Evolutionary conservation across 2,329 filamentous ascomycete genomes (phyloP).

Genomic region (Plenodomus biglobosus): DNA sequence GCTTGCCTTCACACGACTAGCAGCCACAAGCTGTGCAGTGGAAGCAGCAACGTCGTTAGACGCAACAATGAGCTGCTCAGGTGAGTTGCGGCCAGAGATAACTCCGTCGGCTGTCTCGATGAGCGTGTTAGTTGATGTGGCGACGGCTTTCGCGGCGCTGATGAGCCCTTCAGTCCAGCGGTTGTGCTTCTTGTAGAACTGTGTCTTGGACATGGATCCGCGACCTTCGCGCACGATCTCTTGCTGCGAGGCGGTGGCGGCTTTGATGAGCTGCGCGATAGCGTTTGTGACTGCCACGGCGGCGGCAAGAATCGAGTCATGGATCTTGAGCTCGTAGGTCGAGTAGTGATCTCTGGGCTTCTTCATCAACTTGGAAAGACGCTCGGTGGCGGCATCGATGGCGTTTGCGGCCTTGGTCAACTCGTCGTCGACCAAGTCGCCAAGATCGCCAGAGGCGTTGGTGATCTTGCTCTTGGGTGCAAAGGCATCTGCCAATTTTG

Average conservation of each 20-base stretch:
- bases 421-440: conserved; percentile 89
- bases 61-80: conserved; percentile 95
- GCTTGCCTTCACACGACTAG: conserved; percentile 91
- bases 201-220: conserved; percentile 81
- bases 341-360: conserved; percentile 96
- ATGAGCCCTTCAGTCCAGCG: conserved; percentile 98
- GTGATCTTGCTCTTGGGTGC: conserved; percentile 85
- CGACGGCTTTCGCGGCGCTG: conserved; percentile 94
- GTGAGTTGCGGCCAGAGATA: conserved; percentile 85
- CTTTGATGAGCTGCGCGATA: conserved; percentile 92
- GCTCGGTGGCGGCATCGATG: conserved; percentile 86
- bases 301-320: conserved; percentile 91
- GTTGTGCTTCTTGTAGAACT: conserved; percentile 99
- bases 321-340: conserved; percentile 93
- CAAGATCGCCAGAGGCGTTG: conserved; percentile 78
- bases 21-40: conserved; percentile 94
- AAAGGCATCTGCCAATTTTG: conserved; percentile 89
- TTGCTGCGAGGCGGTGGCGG: conserved; percentile 87
- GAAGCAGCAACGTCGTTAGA: conserved; percentile 96
- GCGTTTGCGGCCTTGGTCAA: conserved; percentile 92
- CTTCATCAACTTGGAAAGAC: conserved; percentile 88
- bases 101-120: conserved; percentile 98
- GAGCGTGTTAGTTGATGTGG: conserved; percentile 87
- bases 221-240: conserved; percentile 95
- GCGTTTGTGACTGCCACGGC: conserved; percentile 92